Conservation (phyloP, 345 rosid species). For the Mercurialis annua region DNA sequence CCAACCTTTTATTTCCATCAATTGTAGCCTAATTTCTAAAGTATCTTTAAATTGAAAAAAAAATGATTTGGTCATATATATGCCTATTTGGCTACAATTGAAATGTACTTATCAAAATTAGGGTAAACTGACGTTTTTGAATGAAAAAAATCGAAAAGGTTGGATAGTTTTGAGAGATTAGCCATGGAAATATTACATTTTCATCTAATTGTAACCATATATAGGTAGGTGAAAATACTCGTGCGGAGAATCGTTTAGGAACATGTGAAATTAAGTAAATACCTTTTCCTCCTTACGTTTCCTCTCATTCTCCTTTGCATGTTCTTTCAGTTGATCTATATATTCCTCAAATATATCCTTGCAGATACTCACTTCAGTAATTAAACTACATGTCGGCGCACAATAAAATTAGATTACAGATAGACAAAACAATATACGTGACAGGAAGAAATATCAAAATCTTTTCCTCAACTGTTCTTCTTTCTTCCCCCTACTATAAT, state of each 20-base stretch:
- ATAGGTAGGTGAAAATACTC: background rate
- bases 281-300: conserved; percentile 77
- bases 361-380: conserved; percentile 68
- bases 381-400: conserved; percentile 46
- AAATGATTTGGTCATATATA: too few relatives aligned
- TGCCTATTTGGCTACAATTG: too few relatives aligned
- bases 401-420: conserved; percentile 12
- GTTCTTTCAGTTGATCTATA: conserved; percentile 57
- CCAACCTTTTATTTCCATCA: too few relatives aligned
- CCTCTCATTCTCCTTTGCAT: conserved; percentile 52
- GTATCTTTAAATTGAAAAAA: too few relatives aligned
- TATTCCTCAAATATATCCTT: conserved; percentile 68
- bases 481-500: background rate
- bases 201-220: too few relatives aligned
- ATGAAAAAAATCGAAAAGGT: too few relatives aligned
- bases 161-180: too few relatives aligned
- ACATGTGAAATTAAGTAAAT: conserved; percentile 13
- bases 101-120: too few relatives aligned
- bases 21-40: too few relatives aligned
- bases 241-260: background rate
- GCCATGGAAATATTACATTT: background rate
- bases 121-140: too few relatives aligned
- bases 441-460: conserved; percentile 4
- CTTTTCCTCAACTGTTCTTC: background rate
- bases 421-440: background rate